Evolutionary conservation across 2,329 filamentous ascomycete species (phyloP).

Genomic region (Orbilia javanica): DNA sequence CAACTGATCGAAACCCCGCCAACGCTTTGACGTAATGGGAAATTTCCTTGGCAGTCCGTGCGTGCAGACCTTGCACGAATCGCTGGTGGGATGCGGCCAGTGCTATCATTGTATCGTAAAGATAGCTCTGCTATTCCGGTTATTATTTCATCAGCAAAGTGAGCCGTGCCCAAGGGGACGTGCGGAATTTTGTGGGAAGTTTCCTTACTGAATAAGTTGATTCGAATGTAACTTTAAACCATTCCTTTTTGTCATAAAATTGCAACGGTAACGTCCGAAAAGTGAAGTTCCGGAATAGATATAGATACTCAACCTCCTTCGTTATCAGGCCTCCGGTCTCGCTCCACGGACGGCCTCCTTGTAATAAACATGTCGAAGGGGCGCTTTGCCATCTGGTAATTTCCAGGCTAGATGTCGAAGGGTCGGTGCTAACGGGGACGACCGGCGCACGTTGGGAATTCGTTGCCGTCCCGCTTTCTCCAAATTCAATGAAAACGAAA

Average conservation of each 20-base stretch:
- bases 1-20: conserved; percentile 18
- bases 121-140: conserved; percentile 19
- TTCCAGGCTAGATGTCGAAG: background rate
- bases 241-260: conserved; percentile 13
- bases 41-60: conserved; percentile 28
- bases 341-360: conserved; percentile 13
- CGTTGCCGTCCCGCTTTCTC: background rate
- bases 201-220: conserved; percentile 20
- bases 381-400: conserved; percentile 46
- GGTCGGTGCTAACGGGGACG: background rate
- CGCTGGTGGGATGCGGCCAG: conserved; percentile 33
- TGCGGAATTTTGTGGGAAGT: background rate
- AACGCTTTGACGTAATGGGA: conserved; percentile 40
- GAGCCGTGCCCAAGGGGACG: background rate
- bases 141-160: background rate
- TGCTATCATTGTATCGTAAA: conserved; percentile 43
- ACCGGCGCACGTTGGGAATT: background rate
- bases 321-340: conserved; percentile 4
- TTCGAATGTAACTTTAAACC: conserved; percentile 45
- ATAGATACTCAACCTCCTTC: conserved; percentile 37
- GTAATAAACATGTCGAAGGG: conserved; percentile 45
- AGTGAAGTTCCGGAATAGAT: conserved; percentile 45
- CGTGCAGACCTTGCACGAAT: conserved; percentile 7
- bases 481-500: conserved; percentile 56
- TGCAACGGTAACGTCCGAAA: conserved; percentile 42